Evolutionary conservation across 202 grass and related monocot genomes (phyloP), one percentile per base, ranked within the genome.

Genomic region (Alloteropsis angusta): DNA sequence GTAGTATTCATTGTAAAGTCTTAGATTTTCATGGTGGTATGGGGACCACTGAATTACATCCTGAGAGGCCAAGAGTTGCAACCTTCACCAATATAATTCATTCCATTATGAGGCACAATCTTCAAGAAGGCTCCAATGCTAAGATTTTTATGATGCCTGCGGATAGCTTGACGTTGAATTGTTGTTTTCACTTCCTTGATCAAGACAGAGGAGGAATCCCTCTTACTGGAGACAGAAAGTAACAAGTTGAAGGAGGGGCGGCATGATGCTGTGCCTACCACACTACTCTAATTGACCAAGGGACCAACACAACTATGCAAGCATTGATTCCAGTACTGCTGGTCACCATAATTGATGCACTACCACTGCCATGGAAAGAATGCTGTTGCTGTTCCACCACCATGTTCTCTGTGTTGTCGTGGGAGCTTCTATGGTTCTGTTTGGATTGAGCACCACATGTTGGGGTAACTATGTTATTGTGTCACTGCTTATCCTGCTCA

Each of bases 41-140:
- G 41, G 15, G 54, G 52, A 34, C 16, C 9, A 59, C 9, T 67
- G 17, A 42, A 57, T 44, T 12, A 60, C 23, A 35, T 68, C 60
- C 15, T 75, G 32, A 9, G 1, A 67, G 15, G 37, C 60, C 34
- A 75, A 75, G 35, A 49, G 61, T 65, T 39, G 32, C 38, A 15
- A 9, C 63, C 70, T 80, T 73, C 75, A 57, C 66, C 14, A 41
- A 75, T 80, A 65, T 68, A 64, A 17, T 81, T 75, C 26, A 50
- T 45, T 67, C 48, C 60, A 58, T 35, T 21, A 42, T 67, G 53
- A 36, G 7, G 19, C 19, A 77, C 45, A 30, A 32, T 52, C 52
- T 83, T 59, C 44, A 25, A 17, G 37, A 25, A 57, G 57, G 60
- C 23, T 57, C 50, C 37, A 72, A 56, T 26, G 21, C 35, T 5